A percentile compares a stretch with the other conserved stretches of the same genome.
Conservation (phyloP, 2,329 filamentous ascomycete genomes). For the Dactylellina haptotyla region DNA sequence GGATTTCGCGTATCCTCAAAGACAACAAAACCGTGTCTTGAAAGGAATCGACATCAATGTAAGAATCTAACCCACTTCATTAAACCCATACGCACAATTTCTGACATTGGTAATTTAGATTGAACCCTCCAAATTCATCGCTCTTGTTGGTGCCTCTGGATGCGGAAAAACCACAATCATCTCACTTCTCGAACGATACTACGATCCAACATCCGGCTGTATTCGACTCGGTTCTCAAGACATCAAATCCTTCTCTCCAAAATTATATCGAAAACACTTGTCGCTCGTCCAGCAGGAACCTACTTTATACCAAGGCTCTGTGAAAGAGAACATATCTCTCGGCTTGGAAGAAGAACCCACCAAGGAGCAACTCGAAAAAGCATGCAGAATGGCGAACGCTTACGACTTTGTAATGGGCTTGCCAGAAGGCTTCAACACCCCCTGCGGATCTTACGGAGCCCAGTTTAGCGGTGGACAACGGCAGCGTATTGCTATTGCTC, state of each 20-base stretch:
- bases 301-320: constrained; percentile 64
- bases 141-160: constrained; percentile 69
- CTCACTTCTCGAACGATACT: constrained; percentile 70
- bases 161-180: constrained; percentile 63
- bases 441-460: constrained; percentile 74
- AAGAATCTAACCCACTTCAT: constrained; percentile 1
- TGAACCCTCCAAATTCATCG: constrained; percentile 66
- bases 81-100: neutral
- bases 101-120: constrained; percentile 58
- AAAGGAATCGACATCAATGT: constrained; percentile 63
- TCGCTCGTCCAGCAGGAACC: constrained; percentile 65
- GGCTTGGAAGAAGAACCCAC: constrained; percentile 66
- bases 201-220: constrained; percentile 67
- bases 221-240: constrained; percentile 70
- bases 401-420: constrained; percentile 76
- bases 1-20: constrained; percentile 63
- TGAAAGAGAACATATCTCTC: constrained; percentile 57
- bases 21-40: constrained; percentile 62
- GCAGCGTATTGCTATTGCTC: constrained; percentile 75
- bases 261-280: constrained; percentile 62
- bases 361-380: constrained; percentile 67
- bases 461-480: constrained; percentile 77
- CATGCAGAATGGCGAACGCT: constrained; percentile 72
- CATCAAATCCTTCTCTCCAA: constrained; percentile 61
- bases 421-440: constrained; percentile 74